Evolutionary conservation across 2,329 filamentous ascomycete species (phyloP), one percentile per base, ranked within the genome.

Genomic region (Myriosclerotinia curreyana): DNA sequence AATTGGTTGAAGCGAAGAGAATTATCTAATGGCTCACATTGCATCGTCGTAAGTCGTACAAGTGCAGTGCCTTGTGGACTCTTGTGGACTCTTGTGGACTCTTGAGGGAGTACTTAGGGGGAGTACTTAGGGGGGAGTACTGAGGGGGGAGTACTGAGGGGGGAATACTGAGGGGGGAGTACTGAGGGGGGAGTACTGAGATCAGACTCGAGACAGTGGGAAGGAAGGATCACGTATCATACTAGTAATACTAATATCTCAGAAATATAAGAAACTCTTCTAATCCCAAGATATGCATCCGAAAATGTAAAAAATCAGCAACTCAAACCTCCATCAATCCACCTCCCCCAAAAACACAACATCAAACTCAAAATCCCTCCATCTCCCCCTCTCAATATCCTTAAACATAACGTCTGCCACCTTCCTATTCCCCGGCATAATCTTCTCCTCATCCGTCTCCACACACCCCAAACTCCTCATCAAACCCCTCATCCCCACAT

Each of bases 401-500:
- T 42, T 34, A 22, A 61, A 61, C 48, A 61, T 28, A n/a, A 61
- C 12, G 0, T 53, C 58, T 2, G 22, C 48, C 2, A 61, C 36
- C 46, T 44, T 52, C n/a, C 20, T 52, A 31, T n/a, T n/a, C 34
- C 46, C 48, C 1, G 46, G 17, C 34, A 54, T 17, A 11, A 22
- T 52, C 12, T 53, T 61, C 15, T 69, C 62, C 59, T 67, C 65
- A 20, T 67, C 67, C 38, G 49, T 61, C 59, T 64, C 66, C 49
- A n/a, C 54, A 44, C 63, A 54, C 3, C 66, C 66, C 14, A 69
- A 34, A n/a, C 60, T 64, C 56, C n/a, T 60, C 53, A 65, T 64
- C 50, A 69, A n/a, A 6, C 51, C 60, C 38, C 66, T 64, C 67
- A 69, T 69, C 22, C 54, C 40, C 36, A 2, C 42, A 62, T 69